Evolutionary conservation across 2,329 filamentous ascomycete genomes (phyloP).

Genomic region (Laburnicola sp.): DNA sequence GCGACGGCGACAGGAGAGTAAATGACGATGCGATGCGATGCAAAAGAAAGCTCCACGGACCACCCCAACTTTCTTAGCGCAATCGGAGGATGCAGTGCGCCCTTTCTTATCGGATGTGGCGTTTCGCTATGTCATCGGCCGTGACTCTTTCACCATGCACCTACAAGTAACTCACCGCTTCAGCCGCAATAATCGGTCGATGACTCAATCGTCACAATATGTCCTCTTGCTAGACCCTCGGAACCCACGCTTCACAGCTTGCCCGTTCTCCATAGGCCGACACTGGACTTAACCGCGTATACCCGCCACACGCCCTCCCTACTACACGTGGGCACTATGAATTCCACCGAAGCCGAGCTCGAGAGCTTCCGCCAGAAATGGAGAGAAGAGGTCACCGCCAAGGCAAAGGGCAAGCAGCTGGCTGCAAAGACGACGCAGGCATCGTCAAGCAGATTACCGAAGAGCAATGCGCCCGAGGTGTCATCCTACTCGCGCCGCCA

Average conservation of each 20-base stretch:
- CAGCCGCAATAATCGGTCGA: constrained; percentile 7
- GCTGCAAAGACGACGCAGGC: constrained; percentile 22
- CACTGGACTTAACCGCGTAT: constrained; percentile 32
- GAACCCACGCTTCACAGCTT: constrained; percentile 14
- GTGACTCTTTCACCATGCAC: constrained; percentile 3
- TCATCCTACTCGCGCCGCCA: constrained; percentile 29
- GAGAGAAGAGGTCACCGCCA: constrained; percentile 73
- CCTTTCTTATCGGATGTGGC: constrained; percentile 30
- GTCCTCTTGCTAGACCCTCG: constrained; percentile 24
- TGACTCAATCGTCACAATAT: constrained; percentile 19
- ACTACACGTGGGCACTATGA: constrained; percentile 20
- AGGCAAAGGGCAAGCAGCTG: constrained; percentile 45
- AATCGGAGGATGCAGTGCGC: not conserved
- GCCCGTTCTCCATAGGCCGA: constrained; percentile 19
- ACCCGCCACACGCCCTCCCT: constrained; percentile 28
- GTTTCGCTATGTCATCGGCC: constrained; percentile 17
- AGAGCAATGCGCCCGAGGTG: constrained; percentile 29
- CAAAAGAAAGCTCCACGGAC: constrained; percentile 12
- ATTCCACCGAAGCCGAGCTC: constrained; percentile 64
- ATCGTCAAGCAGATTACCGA: constrained; percentile 27
- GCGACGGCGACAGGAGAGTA: constrained; percentile 9
- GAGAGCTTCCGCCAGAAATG: constrained; percentile 85
- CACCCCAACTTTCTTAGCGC: constrained; percentile 2
- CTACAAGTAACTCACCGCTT: constrained; percentile 11
- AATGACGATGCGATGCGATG: constrained; percentile 30